These are phyloP conservation scores for Suillus occidentalis DNA, from an alignment of 768 basidiomycete species.

Conservation along the genomic window DNA sequence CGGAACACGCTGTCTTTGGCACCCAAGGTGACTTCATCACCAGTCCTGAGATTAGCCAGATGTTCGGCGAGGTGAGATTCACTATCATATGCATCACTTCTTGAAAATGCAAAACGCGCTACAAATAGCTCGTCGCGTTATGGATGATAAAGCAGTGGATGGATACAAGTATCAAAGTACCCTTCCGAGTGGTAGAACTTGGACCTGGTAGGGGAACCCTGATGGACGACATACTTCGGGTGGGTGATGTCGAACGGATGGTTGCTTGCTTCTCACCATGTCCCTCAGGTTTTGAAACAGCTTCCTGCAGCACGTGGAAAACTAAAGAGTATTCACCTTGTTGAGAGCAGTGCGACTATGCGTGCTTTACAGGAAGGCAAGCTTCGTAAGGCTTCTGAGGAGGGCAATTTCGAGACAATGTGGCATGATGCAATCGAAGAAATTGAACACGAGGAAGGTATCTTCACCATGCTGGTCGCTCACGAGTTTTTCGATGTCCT, in stretches of 20 bases:
- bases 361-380: conserved; percentile 58
- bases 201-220: conserved; percentile 94
- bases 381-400: conserved; percentile 36
- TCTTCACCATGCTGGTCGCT: conserved; percentile 85
- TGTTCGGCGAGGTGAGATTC: conserved; percentile 87
- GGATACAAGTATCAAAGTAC: conserved; percentile 43
- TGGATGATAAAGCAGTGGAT: conserved; percentile 85
- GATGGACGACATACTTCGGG: conserved; percentile 85
- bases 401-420: conserved; percentile 40
- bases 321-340: conserved; percentile 62
- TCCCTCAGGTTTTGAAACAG: conserved; percentile 49
- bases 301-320: conserved; percentile 37
- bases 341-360: conserved; percentile 78
- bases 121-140: conserved; percentile 72
- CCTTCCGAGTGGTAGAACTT: conserved; percentile 80
- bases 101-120: not conserved
- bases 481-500: conserved; percentile 99
- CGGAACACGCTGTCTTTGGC: conserved; percentile 77
- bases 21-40: conserved; percentile 91
- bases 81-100: not conserved
- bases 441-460: conserved; percentile 46
- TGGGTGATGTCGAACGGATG: conserved; percentile 37
- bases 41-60: conserved; percentile 93
- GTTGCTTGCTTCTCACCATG: not conserved
- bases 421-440: conserved; percentile 82